phyloP scores from a whole-genome alignment of 2,329 filamentous ascomycete species.

The Dactylonectria estremocensis region DNA sequence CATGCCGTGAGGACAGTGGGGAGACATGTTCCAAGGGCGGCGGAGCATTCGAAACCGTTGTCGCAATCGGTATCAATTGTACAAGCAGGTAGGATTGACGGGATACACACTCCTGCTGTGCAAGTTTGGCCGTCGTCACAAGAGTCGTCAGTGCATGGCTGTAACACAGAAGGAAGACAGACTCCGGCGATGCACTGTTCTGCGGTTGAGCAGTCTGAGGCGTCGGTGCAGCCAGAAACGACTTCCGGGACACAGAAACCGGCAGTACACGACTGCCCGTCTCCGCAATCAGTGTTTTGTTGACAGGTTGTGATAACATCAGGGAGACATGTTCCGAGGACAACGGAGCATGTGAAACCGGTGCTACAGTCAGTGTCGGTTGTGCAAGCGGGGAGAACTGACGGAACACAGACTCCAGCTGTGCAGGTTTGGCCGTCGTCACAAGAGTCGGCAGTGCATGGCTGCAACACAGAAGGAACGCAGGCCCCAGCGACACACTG shows the following conservation, averaged over 20 bases:
- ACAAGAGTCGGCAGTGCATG: background rate
- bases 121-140: no score
- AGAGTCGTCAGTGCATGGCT: no score
- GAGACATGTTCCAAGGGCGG: background rate
- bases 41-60: background rate
- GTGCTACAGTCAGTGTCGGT: background rate
- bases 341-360: conserved; percentile 8
- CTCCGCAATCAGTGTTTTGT: background rate
- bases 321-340: conserved; percentile 9
- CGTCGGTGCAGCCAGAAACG: background rate
- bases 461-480: background rate
- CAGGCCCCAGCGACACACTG: background rate
- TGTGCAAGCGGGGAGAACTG: conserved; percentile 4
- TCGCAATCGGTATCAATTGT: background rate
- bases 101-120: background rate
- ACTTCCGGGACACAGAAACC: conserved; percentile 6
- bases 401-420: conserved; percentile 19
- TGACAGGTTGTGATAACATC: background rate
- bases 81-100: background rate
- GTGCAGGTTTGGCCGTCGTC: background rate
- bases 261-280: conserved; percentile 4
- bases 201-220: background rate
- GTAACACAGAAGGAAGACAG: conserved; percentile 2
- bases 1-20: conserved; percentile 18
- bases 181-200: conserved; percentile 16